These are phyloP conservation scores for Neurospora sublineolata DNA, from an alignment of 495 filamentous ascomycete genomes.

Conservation along the genomic window DNA sequence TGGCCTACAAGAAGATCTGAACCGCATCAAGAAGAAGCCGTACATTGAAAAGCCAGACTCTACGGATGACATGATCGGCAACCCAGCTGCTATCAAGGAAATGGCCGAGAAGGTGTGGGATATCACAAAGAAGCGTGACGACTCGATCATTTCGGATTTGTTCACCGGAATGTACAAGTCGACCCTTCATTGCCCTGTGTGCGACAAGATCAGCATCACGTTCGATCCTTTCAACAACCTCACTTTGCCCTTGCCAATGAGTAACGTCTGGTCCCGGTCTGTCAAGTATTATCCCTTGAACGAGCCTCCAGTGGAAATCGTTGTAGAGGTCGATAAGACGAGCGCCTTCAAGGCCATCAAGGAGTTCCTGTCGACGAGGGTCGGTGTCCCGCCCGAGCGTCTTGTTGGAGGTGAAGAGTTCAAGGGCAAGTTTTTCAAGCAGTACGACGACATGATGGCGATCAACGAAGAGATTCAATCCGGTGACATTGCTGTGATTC, in stretches of 20 bases:
- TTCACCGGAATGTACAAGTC: constrained; percentile 98
- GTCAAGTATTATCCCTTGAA: constrained; percentile 66
- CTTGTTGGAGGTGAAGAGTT: constrained; percentile 72
- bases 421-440: constrained; percentile 68
- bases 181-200: constrained; percentile 80
- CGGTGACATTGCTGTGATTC: constrained; percentile 59
- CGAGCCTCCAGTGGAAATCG: constrained; percentile 50
- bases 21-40: constrained; percentile 86
- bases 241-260: constrained; percentile 79
- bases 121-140: constrained; percentile 85
- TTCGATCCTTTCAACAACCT: constrained; percentile 96
- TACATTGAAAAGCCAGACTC: constrained; percentile 98
- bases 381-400: constrained; percentile 45
- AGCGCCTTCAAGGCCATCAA: constrained; percentile 62
- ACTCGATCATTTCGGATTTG: constrained; percentile 86
- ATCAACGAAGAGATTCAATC: constrained; percentile 57
- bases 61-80: constrained; percentile 86
- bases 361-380: constrained; percentile 58
- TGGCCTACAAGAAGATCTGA: constrained; percentile 88
- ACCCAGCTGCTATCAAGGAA: constrained; percentile 61
- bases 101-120: constrained; percentile 83
- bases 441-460: constrained; percentile 54
- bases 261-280: constrained; percentile 60
- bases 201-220: constrained; percentile 92
- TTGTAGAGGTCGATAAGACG: constrained; percentile 80